These are phyloP conservation scores for Microglena sp. DNA, from an alignment of 139 green algal genomes.

Conservation along the genomic window DNA sequence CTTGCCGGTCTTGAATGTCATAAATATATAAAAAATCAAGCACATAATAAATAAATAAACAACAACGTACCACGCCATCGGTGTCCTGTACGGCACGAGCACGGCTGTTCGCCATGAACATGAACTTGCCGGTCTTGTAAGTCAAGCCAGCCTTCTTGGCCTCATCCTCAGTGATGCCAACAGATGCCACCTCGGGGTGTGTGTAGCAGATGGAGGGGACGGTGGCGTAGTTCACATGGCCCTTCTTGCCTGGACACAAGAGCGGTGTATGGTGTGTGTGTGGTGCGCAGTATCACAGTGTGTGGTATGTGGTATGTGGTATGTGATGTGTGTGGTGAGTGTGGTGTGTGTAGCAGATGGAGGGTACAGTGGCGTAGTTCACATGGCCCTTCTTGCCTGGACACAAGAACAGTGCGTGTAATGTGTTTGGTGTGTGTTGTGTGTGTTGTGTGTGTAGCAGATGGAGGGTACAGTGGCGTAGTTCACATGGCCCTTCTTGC, in stretches of 20 bases:
- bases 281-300: no score
- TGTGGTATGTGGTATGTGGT: no score
- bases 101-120: conserved; percentile 93
- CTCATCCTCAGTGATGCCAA: conserved; percentile 48
- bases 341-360: conserved; percentile 78
- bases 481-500: conserved; percentile 91
- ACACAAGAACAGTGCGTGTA: no score
- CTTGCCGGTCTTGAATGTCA: conserved; percentile 86
- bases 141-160: conserved; percentile 30
- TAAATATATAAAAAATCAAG: no score
- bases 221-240: conserved; percentile 97
- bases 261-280: no score
- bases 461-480: conserved; percentile 65
- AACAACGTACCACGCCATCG: conserved; percentile 62
- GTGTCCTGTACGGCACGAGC: conserved; percentile 77
- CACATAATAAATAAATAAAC: no score
- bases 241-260: conserved; percentile 60
- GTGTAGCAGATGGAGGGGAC: conserved; percentile 98
- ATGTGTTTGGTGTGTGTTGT: no score
- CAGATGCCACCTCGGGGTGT: conserved; percentile 19
- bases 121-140: conserved; percentile 88
- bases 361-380: conserved; percentile 89
- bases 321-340: neutral
- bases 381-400: conserved; percentile 78
- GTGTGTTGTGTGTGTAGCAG: conserved; percentile 25